Evolutionary conservation across 2,329 filamentous ascomycete species (phyloP), one percentile per base, ranked within the genome.

Genomic region (Aschersonia sp.): DNA sequence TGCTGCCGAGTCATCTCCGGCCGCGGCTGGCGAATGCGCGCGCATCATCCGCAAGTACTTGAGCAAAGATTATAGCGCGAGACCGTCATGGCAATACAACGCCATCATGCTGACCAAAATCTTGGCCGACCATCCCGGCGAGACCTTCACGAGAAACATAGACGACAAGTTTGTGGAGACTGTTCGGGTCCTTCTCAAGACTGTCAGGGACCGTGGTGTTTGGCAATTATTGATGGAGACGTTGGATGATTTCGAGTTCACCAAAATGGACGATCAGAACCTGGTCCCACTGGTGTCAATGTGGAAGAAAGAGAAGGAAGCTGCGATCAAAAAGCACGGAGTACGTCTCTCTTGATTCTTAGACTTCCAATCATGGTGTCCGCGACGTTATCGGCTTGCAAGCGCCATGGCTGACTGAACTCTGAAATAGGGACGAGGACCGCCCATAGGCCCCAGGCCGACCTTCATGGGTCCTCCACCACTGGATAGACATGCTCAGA

Each of bases 101-200:
- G 84, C 88, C 53, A 81, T 97, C 59, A 97, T 97, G 92, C 77
- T 98, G 48, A 74, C 94, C 55, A 84, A 91, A 52, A 98, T 98
- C 59, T 71, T 98, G 54, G 75, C 82, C 56, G 89, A 97, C 64
- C 96, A 98, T 62, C 92, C 92, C 0, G 91, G 91, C 31, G 75
- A 77, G 47, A 88, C 81, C 2, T 98, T 98, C 59, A 95, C 91
- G n/a, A 78, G 85, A 55, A 89, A 94, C 62, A 65, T 97, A 42
- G 89, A 96, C 64, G 75, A 82, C 59, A 87, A 87, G 58, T 97
- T 96, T 59, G 78, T 85, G 47, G 75, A 83, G 42, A 80, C 80
- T 1, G 68, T 85, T 12, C 91, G 89, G 66, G 77, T 85, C 42
- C 65, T 95, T 50, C 70, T 97, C 52, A 78, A 82, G 53, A 71